Percentiles rank a stretch among this genome's conserved stretches.
Evolutionary conservation across 2,329 filamentous ascomycete genomes (phyloP).

Genomic region (Verticillium nonalfalfae): DNA sequence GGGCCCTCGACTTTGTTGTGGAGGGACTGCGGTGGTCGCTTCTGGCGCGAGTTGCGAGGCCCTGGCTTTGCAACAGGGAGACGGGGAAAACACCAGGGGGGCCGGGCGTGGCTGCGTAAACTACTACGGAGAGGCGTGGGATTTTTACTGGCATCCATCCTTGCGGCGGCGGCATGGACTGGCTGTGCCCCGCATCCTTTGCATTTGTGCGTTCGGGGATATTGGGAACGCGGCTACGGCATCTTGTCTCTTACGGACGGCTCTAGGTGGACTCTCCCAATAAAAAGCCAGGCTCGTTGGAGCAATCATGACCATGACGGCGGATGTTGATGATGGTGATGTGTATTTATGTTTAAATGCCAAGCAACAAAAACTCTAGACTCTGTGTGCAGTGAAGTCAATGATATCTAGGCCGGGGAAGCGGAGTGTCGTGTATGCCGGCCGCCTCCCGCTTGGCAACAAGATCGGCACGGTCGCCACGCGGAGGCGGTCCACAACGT

Average conservation of each 20-base stretch:
- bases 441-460: neutral
- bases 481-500: neutral
- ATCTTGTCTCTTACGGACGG: constrained; percentile 14
- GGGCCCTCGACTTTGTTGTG: constrained; percentile 12
- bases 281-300: constrained; percentile 30
- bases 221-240: constrained; percentile 35
- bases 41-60: constrained; percentile 11
- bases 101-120: neutral
- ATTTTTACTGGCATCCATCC: constrained; percentile 2
- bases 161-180: neutral
- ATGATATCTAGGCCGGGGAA: neutral
- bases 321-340: neutral
- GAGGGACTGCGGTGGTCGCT: constrained; percentile 4
- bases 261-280: constrained; percentile 23
- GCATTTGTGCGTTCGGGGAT: constrained; percentile 39
- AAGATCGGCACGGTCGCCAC: neutral
- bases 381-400: neutral
- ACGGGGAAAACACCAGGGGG: constrained; percentile 8
- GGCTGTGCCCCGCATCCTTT: constrained; percentile 14
- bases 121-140: constrained; percentile 4
- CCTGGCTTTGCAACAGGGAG: constrained; percentile 12
- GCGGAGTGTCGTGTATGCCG: neutral
- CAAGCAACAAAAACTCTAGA: no score
- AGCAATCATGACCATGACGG: constrained; percentile 9
- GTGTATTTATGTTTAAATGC: neutral